These are phyloP conservation scores for Clitopilus passeckerianus DNA, from an alignment of 768 basidiomycete genomes.

Conservation along the genomic window DNA sequence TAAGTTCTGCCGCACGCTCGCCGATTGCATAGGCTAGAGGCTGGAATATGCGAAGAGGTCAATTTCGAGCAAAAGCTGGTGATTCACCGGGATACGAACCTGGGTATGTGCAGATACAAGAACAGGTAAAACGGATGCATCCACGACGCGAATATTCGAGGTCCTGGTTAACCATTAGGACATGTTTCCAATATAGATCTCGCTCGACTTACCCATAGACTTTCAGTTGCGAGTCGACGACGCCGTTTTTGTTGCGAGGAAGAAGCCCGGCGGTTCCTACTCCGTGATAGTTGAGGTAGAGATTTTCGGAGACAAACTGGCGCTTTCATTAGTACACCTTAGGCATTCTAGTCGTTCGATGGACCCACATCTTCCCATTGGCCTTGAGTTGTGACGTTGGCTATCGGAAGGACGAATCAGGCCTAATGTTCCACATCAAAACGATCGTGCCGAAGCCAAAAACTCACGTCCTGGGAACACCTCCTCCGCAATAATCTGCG, in stretches of 20 bases:
- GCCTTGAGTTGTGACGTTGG: constrained; percentile 13
- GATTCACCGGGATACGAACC: constrained; percentile 3
- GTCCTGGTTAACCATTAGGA: constrained; percentile 23
- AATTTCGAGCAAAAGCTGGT: neutral
- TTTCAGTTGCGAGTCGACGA: constrained; percentile 16
- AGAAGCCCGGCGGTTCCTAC: constrained; percentile 35
- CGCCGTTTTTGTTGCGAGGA: constrained; percentile 21
- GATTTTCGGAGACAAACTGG: constrained; percentile 17
- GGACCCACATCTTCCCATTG: constrained; percentile 18
- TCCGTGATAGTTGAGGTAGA: constrained; percentile 25
- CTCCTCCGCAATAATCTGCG: constrained; percentile 21
- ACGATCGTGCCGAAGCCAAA: too few relatives aligned
- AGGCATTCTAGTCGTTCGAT: neutral
- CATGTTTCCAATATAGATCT: constrained; percentile 8
- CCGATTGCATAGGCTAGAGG: constrained; percentile 19
- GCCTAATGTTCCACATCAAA: too few relatives aligned
- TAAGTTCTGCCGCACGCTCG: constrained; percentile 16
- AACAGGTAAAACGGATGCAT: constrained; percentile 36
- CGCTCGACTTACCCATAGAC: constrained; percentile 17
- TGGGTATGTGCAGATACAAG: constrained; percentile 32
- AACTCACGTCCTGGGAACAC: constrained; percentile 21
- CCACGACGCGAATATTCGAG: constrained; percentile 40
- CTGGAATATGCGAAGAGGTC: constrained; percentile 1
- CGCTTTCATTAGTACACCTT: neutral
- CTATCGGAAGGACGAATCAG: neutral